Evolutionary conservation across 2,329 filamentous ascomycete genomes (phyloP), one percentile per base, ranked within the genome.

Genomic region (Hypoxylon sp.): DNA sequence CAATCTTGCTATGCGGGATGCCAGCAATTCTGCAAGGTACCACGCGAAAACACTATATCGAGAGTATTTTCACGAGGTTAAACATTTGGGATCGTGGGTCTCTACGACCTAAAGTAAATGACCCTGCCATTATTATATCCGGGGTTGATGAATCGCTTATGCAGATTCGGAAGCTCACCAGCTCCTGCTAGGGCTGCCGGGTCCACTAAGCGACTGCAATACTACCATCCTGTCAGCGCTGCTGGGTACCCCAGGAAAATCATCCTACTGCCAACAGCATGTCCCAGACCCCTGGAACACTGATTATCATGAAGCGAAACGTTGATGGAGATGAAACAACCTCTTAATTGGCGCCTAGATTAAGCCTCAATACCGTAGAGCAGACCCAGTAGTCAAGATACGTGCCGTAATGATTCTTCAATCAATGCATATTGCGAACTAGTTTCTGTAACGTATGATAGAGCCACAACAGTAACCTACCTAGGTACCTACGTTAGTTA

Each of bases 301-400:
- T n/a, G n/a, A n/a, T 63, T 24, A 24, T 47, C 17, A 33, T 47
- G 17, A 51, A 44, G 47, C 47, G 29, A 65, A 51, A 33, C 3
- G 29, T 46, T 31, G 26, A 17, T 46, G 19, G 37, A 65, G 58
- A 63, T 60, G 54, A 66, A 60, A 66, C 63, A n/a, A 37, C 54
- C 29, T 48, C 29, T 48, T 11, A 26, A 53, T 62, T 54, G 44
- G 24, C 31, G 37, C 37, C 37, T 3, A 37, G 37, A 39, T n/a
- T 39, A n/a, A 13, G 13, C 14, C 37, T 39, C 6, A 11, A 39
- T 26, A 39, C 22, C n/a, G 37, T 31, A 31, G 31, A 42, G 24
- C 71, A 71, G 4, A 70, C 70, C 10, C 59, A 64, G 44, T 75
- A 71, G 46, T 76, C 65, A 61, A 77, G 75, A 67, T 69, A 74